Conservation (phyloP, 2,329 filamentous ascomycete genomes). For the Fusarium sp. region DNA sequence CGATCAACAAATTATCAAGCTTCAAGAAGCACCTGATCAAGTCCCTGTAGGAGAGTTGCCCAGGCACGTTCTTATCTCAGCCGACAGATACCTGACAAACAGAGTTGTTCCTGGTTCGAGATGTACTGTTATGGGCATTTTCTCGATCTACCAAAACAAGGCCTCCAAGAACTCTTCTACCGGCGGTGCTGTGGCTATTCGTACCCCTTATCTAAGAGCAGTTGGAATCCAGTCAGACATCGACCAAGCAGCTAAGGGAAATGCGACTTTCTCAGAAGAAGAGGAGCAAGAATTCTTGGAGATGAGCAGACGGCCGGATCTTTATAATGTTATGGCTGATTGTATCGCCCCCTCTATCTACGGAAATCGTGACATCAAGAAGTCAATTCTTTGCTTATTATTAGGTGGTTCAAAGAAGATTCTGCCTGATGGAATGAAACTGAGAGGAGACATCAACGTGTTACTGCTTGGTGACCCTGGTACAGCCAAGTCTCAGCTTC, state of each 20-base stretch:
- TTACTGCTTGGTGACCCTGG: conserved; percentile 95
- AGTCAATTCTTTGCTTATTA: conserved; percentile 92
- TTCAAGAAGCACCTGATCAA: conserved; percentile 97
- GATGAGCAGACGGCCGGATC: conserved; percentile 87
- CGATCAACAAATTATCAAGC: conserved; percentile 97
- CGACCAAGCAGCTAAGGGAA: conserved; percentile 89
- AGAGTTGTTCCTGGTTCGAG: conserved; percentile 93
- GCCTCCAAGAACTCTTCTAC: conserved; percentile 79
- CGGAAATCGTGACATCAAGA: conserved; percentile 96
- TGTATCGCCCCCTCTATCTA: conserved; percentile 99
- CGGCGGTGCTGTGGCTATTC: conserved; percentile 88
- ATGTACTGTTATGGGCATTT: conserved; percentile 96
- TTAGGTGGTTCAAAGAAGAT: conserved; percentile 98
- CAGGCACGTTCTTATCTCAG: conserved; percentile 92
- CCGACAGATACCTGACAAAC: conserved; percentile 96
- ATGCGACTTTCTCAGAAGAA: conserved; percentile 87
- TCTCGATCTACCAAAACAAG: conserved; percentile 97
- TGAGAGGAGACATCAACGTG: conserved; percentile 98
- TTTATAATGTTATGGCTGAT: conserved; percentile 90
- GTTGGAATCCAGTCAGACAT: conserved; percentile 92
- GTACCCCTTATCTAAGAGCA: conserved; percentile 93
- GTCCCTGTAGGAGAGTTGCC: conserved; percentile 97
- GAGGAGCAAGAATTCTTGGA: conserved; percentile 97
- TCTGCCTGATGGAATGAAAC: conserved; percentile 94
- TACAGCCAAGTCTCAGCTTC: conserved; percentile 95